Percentiles rank a stretch among this genome's conserved stretches.
Conservation (phyloP, 2,329 filamentous ascomycete species). For the Alternaria hordeiaustralica region DNA sequence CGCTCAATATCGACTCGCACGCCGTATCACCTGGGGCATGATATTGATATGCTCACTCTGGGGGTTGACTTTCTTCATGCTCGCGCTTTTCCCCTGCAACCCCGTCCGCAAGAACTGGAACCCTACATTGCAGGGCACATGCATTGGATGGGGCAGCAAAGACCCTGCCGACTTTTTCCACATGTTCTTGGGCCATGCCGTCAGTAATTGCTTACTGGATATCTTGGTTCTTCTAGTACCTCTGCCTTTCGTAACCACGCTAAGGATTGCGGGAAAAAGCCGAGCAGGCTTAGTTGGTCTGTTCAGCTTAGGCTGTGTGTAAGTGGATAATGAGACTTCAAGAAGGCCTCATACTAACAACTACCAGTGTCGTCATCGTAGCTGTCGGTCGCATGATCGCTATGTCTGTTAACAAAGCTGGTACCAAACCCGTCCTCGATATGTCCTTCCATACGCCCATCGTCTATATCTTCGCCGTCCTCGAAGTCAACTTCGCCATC, state of each 20-base stretch:
- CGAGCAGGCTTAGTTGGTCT: conserved; percentile 37
- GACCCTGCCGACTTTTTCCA: conserved; percentile 33
- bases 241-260: conserved; percentile 37
- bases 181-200: conserved; percentile 37
- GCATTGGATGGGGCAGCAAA: conserved; percentile 47
- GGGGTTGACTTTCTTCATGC: conserved; percentile 39
- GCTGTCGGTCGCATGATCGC: conserved; percentile 39
- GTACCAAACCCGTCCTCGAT: conserved; percentile 41
- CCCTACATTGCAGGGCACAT: conserved; percentile 25
- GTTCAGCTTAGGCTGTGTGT: conserved; percentile 44
- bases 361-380: conserved; percentile 33
- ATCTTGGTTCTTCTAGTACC: conserved; percentile 40
- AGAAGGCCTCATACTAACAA: neutral
- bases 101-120: conserved; percentile 44
- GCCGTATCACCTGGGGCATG: conserved; percentile 24
- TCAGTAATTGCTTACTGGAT: conserved; percentile 44
- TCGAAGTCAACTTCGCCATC: conserved; percentile 49
- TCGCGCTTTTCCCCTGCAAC: conserved; percentile 41
- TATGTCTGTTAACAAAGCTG: conserved; percentile 37
- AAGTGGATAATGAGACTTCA: conserved; percentile 35
- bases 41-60: conserved; percentile 34
- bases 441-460: conserved; percentile 38
- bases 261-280: conserved; percentile 40
- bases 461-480: conserved; percentile 43
- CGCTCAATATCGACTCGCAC: conserved; percentile 19